These are phyloP conservation scores for Clitopilus passeckerianus DNA, from an alignment of 768 basidiomycete genomes.

Conservation along the genomic window DNA sequence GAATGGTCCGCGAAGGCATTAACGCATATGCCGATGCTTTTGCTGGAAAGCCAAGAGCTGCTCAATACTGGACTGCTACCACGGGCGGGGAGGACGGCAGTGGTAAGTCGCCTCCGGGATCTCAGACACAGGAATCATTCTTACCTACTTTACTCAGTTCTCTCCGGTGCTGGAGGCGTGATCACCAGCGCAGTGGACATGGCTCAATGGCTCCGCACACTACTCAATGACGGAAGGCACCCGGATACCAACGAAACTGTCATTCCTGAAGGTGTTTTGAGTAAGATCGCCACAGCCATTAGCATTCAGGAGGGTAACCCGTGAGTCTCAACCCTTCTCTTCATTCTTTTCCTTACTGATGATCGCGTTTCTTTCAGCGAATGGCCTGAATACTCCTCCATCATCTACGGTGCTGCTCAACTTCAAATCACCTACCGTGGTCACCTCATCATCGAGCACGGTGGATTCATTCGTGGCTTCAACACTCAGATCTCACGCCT, in stretches of 20 bases:
- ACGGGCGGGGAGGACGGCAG: constrained; percentile 18
- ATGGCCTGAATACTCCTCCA: background rate
- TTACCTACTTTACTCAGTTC: constrained; percentile 6
- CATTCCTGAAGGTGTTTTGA: constrained; percentile 18
- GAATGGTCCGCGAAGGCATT: constrained; percentile 7
- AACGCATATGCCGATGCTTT: background rate
- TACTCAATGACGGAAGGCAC: constrained; percentile 18
- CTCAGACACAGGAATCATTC: background rate
- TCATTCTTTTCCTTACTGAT: background rate
- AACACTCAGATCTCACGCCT: constrained; percentile 9
- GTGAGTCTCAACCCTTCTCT: constrained; percentile 6
- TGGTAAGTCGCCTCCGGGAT: constrained; percentile 4
- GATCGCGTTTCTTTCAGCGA: background rate
- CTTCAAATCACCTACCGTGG: background rate
- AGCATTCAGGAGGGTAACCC: constrained; percentile 11
- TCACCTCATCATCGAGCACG: constrained; percentile 3
- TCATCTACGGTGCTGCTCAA: background rate
- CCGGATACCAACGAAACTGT: constrained; percentile 15
- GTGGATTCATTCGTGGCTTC: constrained; percentile 5
- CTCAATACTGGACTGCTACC: constrained; percentile 12
- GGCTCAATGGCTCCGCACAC: constrained; percentile 22
- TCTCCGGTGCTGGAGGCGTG: constrained; percentile 22
- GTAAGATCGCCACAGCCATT: constrained; percentile 16
- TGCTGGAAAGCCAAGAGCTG: constrained; percentile 8
- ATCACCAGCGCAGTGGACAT: constrained; percentile 21